These are phyloP conservation scores for Cyclotella atomus DNA, from an alignment of 108 stramenopile species.

Conservation along the genomic window DNA sequence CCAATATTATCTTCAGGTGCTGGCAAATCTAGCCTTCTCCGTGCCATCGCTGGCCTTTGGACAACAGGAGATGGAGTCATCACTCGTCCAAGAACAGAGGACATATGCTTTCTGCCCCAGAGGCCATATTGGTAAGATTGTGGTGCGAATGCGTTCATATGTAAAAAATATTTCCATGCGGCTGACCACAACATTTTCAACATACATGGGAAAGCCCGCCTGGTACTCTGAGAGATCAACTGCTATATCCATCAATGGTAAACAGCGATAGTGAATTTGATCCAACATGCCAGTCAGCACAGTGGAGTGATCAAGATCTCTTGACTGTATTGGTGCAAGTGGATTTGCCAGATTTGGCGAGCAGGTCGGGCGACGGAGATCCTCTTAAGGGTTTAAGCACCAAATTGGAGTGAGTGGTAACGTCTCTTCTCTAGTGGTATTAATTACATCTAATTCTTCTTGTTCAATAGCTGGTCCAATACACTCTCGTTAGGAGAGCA, in stretches of 20 bases:
- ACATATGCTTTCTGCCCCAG: constrained; percentile 87
- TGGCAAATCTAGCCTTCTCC: constrained; percentile 64
- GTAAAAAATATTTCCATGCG: constrained; percentile 6
- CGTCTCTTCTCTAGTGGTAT: not conserved
- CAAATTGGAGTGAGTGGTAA: constrained; percentile 67
- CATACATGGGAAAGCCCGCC: constrained; percentile 47
- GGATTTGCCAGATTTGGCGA: constrained; percentile 52
- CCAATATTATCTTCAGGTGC: no score
- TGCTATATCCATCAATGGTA: constrained; percentile 68
- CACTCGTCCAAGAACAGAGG: constrained; percentile 54
- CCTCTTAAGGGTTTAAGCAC: constrained; percentile 46
- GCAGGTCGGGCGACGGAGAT: constrained; percentile 54
- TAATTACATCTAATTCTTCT: not conserved
- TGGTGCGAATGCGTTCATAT: not conserved
- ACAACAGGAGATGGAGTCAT: constrained; percentile 72
- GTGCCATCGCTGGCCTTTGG: constrained; percentile 88
- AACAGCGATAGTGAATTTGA: not conserved
- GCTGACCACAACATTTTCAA: not conserved
- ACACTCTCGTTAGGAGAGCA: constrained; percentile 81
- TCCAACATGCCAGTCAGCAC: constrained; percentile 11
- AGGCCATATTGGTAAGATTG: constrained; percentile 49
- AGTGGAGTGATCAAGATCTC: constrained; percentile 46
- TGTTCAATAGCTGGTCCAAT: constrained; percentile 34
- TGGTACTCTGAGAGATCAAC: constrained; percentile 76
- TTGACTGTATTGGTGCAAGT: constrained; percentile 43